phyloP scores from a whole-genome alignment of 2,329 filamentous ascomycete genomes.

The Cladosporium sp. region DNA sequence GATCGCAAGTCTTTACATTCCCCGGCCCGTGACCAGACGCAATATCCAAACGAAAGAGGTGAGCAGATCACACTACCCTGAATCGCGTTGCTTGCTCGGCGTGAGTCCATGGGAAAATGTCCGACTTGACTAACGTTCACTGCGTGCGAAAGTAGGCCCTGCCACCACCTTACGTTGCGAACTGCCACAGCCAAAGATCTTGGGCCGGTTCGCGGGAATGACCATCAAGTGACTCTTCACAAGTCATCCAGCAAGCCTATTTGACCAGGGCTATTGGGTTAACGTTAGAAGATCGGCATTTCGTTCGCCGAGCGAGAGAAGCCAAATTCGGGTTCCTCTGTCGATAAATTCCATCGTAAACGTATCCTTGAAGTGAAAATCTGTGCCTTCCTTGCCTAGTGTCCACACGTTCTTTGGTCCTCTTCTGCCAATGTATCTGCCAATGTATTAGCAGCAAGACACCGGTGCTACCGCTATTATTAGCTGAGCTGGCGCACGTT shows the following conservation, averaged over 20 bases:
- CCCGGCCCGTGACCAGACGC: background rate
- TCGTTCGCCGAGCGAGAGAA: background rate
- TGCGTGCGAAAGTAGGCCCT: background rate
- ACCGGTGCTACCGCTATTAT: background rate
- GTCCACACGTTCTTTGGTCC: background rate
- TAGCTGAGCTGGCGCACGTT: background rate
- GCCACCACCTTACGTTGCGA: background rate
- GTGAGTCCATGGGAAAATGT: background rate
- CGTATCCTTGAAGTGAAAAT: background rate
- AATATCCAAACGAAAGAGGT: background rate
- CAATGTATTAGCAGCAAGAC: background rate
- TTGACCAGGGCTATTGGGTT: background rate
- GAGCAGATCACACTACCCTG: background rate
- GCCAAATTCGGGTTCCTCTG: background rate
- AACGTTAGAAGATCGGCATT: background rate
- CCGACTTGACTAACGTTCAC: background rate
- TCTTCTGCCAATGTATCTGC: background rate
- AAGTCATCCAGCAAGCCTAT: background rate
- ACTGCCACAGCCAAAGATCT: background rate
- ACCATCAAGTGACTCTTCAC: background rate
- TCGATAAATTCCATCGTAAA: background rate
- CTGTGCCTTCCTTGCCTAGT: background rate
- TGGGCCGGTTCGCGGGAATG: background rate
- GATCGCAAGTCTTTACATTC: background rate
- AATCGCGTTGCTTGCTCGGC: background rate